Conservation (phyloP, 2,329 filamentous ascomycete genomes). For the Sordariomycetes sp. region DNA sequence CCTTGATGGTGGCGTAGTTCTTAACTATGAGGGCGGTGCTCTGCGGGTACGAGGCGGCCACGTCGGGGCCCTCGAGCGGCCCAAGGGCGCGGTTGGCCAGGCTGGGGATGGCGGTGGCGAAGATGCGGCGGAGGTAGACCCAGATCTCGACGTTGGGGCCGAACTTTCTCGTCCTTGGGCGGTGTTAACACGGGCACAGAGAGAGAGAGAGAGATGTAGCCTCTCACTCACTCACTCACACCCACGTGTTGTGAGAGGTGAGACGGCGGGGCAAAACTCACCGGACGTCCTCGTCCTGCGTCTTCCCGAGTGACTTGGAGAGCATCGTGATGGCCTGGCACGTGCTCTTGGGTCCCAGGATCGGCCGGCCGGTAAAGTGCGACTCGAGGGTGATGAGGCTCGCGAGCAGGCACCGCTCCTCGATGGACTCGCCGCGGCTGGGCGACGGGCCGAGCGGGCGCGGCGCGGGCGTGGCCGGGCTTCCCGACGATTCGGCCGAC, state of each 20-base stretch:
- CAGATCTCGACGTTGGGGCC: constrained; percentile 55
- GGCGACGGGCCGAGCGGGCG: constrained; percentile 21
- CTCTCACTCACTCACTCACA: too few species aligned
- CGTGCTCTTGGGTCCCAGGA: constrained; percentile 46
- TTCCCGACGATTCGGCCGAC: constrained; percentile 7
- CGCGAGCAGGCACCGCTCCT: constrained; percentile 52
- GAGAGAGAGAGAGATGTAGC: background rate
- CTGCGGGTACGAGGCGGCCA: constrained; percentile 46
- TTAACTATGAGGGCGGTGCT: constrained; percentile 52
- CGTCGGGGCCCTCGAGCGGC: constrained; percentile 35
- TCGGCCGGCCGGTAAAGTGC: constrained; percentile 45
- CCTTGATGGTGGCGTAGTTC: constrained; percentile 49
- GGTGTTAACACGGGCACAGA: background rate
- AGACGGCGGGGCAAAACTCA: constrained; percentile 17
- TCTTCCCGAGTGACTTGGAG: constrained; percentile 51
- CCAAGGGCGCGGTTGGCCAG: constrained; percentile 50
- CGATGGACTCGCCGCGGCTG: constrained; percentile 36
- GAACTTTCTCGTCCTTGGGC: constrained; percentile 35
- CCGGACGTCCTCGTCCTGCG: constrained; percentile 51
- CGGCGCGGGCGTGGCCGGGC: constrained; percentile 7
- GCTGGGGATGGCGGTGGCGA: constrained; percentile 48
- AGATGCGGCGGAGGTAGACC: constrained; percentile 53
- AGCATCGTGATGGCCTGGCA: constrained; percentile 45
- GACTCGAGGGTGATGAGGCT: constrained; percentile 52
- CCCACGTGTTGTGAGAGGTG: background rate